A percentile compares a stretch with the other conserved stretches of the same genome.
phyloP scores from a whole-genome alignment of 2,329 filamentous ascomycete genomes.

The Talaromyces sp. region DNA sequence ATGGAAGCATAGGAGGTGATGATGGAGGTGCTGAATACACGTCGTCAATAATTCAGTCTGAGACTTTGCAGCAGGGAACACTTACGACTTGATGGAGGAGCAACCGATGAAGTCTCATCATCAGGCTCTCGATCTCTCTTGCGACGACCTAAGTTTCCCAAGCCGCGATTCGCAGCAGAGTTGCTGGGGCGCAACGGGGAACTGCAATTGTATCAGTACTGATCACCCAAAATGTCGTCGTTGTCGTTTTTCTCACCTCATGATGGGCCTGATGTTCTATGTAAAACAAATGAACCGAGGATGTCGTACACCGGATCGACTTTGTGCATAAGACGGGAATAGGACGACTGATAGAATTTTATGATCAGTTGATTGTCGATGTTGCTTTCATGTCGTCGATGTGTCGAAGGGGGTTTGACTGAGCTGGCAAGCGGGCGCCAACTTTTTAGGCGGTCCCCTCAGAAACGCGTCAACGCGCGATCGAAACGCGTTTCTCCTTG shows the following conservation, averaged over 20 bases:
- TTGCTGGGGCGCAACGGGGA: conserved; percentile 78
- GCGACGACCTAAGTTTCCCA: conserved; percentile 50
- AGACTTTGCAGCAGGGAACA: background rate
- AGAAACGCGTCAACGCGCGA: conserved; percentile 21
- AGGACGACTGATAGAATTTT: background rate
- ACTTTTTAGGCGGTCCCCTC: conserved; percentile 11
- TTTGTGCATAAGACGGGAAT: background rate
- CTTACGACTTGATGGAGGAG: conserved; percentile 62
- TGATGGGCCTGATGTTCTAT: conserved; percentile 5
- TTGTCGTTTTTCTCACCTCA: conserved; percentile 16
- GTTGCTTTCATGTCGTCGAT: background rate
- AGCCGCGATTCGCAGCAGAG: conserved; percentile 77
- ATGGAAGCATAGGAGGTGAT: conserved; percentile 57
- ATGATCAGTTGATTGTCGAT: background rate
- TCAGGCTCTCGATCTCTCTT: conserved; percentile 65
- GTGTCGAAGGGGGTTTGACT: conserved; percentile 1
- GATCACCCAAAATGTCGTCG: background rate
- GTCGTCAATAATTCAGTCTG: conserved; percentile 18
- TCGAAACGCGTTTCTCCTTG: conserved; percentile 24
- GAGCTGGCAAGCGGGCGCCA: conserved; percentile 12
- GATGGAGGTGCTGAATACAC: conserved; percentile 50
- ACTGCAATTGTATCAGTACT: conserved; percentile 45
- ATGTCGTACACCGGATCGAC: background rate
- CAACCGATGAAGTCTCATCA: conserved; percentile 57
- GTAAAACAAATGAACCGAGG: background rate